phyloP scores from a whole-genome alignment of 352 stramenopile species.

The Pythium phragmiticola region DNA sequence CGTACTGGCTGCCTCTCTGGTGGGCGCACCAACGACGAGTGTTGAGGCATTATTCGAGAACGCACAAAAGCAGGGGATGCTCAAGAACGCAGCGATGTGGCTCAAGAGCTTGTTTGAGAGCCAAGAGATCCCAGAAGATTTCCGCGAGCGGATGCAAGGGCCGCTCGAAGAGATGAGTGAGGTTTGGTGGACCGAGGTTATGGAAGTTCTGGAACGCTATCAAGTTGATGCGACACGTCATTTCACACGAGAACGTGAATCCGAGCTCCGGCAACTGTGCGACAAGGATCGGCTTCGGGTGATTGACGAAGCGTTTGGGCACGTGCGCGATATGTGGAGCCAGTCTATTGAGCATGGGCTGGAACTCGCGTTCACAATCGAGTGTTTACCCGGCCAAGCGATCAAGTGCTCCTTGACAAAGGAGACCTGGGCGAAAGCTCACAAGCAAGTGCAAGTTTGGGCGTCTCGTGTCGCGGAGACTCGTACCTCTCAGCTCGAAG shows the following conservation, averaged over 20 bases:
- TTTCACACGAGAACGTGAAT: background rate
- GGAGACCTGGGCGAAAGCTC: background rate
- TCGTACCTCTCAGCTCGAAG: background rate
- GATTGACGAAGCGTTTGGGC: background rate
- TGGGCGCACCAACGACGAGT: background rate
- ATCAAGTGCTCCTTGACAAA: background rate
- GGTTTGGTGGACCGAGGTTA: slow-evolving; percentile 1
- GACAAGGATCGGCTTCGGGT: background rate
- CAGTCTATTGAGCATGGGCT: background rate
- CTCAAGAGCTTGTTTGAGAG: background rate
- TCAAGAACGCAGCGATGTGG: background rate
- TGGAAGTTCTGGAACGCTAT: background rate
- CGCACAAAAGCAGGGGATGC: background rate
- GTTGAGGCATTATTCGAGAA: background rate
- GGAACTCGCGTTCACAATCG: background rate
- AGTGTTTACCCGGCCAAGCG: background rate
- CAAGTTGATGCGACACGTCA: background rate
- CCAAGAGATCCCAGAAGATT: slow-evolving; percentile 5
- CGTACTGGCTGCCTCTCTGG: background rate
- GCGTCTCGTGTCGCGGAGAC: background rate
- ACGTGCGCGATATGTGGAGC: background rate
- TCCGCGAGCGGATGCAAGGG: slow-evolving; percentile 2
- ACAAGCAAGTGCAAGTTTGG: slow-evolving; percentile 4
- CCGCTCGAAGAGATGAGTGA: background rate
- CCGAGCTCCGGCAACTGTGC: background rate